phyloP scores from a whole-genome alignment of 345 rosid genomes.

The Hypericum androsaemum region DNA sequence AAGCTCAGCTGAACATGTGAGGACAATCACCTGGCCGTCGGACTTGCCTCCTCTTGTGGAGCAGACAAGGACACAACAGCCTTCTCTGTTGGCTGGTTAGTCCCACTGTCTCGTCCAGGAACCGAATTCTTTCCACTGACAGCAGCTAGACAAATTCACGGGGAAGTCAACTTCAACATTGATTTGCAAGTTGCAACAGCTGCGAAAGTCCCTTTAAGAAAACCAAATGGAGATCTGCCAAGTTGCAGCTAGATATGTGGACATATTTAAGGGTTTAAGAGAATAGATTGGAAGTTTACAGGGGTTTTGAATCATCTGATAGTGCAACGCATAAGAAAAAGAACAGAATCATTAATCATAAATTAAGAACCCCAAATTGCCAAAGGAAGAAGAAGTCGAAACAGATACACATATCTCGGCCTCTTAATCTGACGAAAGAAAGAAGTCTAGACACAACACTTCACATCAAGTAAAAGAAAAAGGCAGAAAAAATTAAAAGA shows the following conservation, averaged over 20 bases:
- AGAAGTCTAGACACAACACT: too few species aligned
- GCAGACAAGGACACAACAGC: slow-evolving; percentile 33
- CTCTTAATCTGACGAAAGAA: too few species aligned
- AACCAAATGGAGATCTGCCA: too few species aligned
- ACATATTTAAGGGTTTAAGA: too few species aligned
- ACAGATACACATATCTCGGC: neutral
- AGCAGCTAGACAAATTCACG: slow-evolving; percentile 45
- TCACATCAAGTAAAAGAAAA: too few species aligned
- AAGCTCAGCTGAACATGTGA: slow-evolving; percentile 3
- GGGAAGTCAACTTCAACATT: slow-evolving; percentile 8
- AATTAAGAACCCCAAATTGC: slow-evolving; percentile 1
- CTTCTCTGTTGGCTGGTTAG: slow-evolving; percentile 45
- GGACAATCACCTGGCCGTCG: slow-evolving; percentile 38
- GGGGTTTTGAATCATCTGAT: too few species aligned
- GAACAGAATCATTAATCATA: slow-evolving; percentile 1
- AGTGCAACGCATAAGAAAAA: too few species aligned
- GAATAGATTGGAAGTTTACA: too few species aligned
- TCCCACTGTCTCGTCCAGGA: slow-evolving; percentile 42
- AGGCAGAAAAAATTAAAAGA: neutral
- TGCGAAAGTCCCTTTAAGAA: too few species aligned
- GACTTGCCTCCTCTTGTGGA: slow-evolving; percentile 33
- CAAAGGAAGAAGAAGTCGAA: neutral
- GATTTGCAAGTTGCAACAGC: neutral
- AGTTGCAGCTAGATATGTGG: too few species aligned
- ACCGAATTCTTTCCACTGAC: slow-evolving; percentile 43